Conservation (phyloP, 2,329 filamentous ascomycete species). For the Thyridium curvatum region DNA sequence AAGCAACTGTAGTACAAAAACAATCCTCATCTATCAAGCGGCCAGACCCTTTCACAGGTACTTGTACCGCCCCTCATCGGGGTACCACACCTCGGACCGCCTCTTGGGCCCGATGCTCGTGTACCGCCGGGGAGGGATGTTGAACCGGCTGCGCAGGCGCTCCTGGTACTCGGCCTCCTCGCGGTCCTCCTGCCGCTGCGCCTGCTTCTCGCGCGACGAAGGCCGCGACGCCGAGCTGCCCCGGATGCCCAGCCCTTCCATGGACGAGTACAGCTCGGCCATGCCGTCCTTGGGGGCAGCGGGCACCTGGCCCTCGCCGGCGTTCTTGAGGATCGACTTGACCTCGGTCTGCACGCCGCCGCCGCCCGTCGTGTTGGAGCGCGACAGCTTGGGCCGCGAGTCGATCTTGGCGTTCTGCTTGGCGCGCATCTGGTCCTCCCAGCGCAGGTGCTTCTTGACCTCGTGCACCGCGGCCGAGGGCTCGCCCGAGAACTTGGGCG, state of each 20-base stretch:
- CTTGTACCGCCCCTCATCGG: conserved; percentile 9
- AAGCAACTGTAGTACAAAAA: too few relatives aligned
- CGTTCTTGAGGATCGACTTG: conserved; percentile 24
- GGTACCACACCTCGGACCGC: conserved; percentile 16
- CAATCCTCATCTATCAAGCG: too few relatives aligned
- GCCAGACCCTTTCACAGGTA: conserved; percentile 10
- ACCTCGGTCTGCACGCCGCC: conserved; percentile 11
- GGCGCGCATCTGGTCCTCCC: conserved; percentile 19
- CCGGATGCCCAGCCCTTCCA: conserved; percentile 7
- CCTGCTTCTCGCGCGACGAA: conserved; percentile 3
- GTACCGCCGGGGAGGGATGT: conserved; percentile 11
- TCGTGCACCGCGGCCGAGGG: conserved; percentile 8
- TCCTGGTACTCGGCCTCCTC: conserved; percentile 10
- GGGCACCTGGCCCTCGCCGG: background rate
- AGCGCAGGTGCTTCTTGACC: conserved; percentile 17
- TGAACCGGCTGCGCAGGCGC: conserved; percentile 14
- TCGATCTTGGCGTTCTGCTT: conserved; percentile 22
- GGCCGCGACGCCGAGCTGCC: background rate
- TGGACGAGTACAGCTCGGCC: conserved; percentile 2
- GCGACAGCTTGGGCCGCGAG: conserved; percentile 14
- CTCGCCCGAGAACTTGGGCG: conserved; percentile 1
- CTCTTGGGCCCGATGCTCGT: conserved; percentile 10
- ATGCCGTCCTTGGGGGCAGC: background rate
- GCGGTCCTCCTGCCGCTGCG: conserved; percentile 7
- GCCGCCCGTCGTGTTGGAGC: conserved; percentile 5